Evolutionary conservation across 2,329 filamentous ascomycete genomes (phyloP), one percentile per base, ranked within the genome.

Genomic region (Fonsecaea pedrosoi): DNA sequence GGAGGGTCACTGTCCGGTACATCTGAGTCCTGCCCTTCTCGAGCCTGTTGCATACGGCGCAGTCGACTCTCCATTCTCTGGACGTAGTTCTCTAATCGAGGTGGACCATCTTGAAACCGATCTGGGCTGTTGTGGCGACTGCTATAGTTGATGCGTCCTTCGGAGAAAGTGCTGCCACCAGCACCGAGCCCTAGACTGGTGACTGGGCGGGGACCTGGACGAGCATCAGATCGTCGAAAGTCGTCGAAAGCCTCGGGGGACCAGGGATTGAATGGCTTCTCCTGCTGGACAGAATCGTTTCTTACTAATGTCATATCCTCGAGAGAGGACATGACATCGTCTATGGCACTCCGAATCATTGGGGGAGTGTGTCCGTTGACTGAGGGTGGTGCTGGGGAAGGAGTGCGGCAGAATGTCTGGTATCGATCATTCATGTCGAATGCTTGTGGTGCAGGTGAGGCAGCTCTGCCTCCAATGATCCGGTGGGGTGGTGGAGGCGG

Each of bases 271-370:
- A 88, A 78, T 0, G 86, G 82, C 0, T 85, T 81, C 50, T 62
- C 60, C 34, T 86, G 84, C 38, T 82, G 74, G 69, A 82, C 82
- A 35, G 80, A 77, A 10, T 76, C 78, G 25, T 84, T 80, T 64
- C 85, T 84, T 50, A 86, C 82, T 72, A 89, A 83, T 18, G 90
- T 90, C 83, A 99, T 92, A 67, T 94, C 93, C 75, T 96, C 90
- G 53, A 99, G 80, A 64, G 95, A 96, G 71, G 95, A 92, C 88
- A 98, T 97, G 3, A 99, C 94, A 78, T 96, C 94, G 75, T 98
- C 94, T 93, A 99, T 99, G 0, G 95, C 95, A 77, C 94, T 92
- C 66, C 95, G 86, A 2, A 99, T 82, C 0, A 95, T 95, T 2
- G 95, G 98, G 0, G 95, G 95, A 0, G 95, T 99, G 77, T 92